Conservation (phyloP, 2,329 filamentous ascomycete genomes). For the Dothistroma septosporum region DNA sequence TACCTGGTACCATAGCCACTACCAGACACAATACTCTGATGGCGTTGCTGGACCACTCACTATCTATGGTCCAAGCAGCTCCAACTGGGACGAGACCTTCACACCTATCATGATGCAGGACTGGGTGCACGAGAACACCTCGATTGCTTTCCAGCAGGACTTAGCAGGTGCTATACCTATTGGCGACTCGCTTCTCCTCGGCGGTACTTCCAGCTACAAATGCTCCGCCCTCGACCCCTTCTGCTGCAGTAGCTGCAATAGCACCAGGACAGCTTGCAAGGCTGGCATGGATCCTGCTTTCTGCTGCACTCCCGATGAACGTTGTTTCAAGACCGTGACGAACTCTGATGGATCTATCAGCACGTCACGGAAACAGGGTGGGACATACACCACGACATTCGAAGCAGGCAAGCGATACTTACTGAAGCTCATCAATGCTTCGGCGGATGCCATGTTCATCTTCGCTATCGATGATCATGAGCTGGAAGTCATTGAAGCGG, state of each 20-base stretch:
- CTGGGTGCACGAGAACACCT: constrained; percentile 19
- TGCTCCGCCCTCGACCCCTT: constrained; percentile 15
- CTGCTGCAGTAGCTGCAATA: constrained; percentile 14
- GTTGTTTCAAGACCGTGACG: constrained; percentile 29
- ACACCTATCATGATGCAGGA: constrained; percentile 24
- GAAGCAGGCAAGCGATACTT: constrained; percentile 40
- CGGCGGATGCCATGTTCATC: constrained; percentile 37
- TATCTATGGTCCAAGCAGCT: constrained; percentile 38
- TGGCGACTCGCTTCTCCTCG: constrained; percentile 16
- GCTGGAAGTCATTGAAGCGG: constrained; percentile 43
- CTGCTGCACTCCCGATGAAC: constrained; percentile 18
- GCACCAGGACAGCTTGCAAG: constrained; percentile 3
- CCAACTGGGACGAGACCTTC: constrained; percentile 37
- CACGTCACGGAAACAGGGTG: constrained; percentile 6
- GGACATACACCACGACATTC: constrained; percentile 9
- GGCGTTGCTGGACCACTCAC: constrained; percentile 39
- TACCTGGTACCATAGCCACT: constrained; percentile 38
- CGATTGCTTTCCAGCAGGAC: constrained; percentile 16
- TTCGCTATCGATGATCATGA: constrained; percentile 41
- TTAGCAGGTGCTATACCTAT: constrained; percentile 33
- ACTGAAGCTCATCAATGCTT: constrained; percentile 43
- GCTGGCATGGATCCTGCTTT: constrained; percentile 10
- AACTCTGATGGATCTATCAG: constrained; percentile 36
- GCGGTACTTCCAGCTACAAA: constrained; percentile 17
- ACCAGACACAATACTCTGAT: constrained; percentile 40